Conservation (phyloP, 2,329 filamentous ascomycete species). For the Verticillium zaregamsianum region DNA sequence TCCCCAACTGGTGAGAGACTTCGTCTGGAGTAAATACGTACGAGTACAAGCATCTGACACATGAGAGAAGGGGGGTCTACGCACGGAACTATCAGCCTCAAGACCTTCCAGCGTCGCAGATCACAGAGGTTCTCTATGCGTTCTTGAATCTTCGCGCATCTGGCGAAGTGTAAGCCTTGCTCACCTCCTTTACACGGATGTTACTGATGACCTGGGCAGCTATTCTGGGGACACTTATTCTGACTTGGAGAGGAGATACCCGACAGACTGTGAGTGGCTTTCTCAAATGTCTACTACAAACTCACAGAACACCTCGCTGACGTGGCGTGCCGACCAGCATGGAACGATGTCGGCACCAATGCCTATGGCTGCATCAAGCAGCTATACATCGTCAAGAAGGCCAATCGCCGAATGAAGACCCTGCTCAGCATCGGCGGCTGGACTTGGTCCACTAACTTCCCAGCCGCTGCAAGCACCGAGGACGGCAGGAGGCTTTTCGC, state of each 20-base stretch:
- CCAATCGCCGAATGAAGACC: slow-evolving; percentile 72
- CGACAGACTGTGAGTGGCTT: background rate
- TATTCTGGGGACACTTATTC: background rate
- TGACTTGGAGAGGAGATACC: background rate
- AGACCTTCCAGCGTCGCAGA: background rate
- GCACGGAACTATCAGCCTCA: background rate
- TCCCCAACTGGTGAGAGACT: background rate
- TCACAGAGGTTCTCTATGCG: slow-evolving; percentile 2
- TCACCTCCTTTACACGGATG: background rate
- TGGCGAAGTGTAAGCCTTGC: background rate
- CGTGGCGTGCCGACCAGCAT: slow-evolving; percentile 24
- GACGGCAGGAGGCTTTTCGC: slow-evolving; percentile 65
- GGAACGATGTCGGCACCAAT: slow-evolving; percentile 64
- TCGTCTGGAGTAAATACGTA: background rate
- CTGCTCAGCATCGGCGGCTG: slow-evolving; percentile 81
- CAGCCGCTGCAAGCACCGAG: slow-evolving; percentile 59
- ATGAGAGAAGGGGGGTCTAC: background rate
- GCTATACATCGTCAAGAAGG: slow-evolving; percentile 71
- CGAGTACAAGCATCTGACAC: background rate
- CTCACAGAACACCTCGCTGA: background rate
- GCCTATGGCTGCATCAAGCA: slow-evolving; percentile 81
- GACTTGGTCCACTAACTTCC: slow-evolving; percentile 77
- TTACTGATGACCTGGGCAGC: background rate
- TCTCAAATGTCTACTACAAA: background rate
- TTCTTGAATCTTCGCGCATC: background rate